These are phyloP conservation scores for Beauveria rudraprayagi DNA, from an alignment of 2,329 filamentous ascomycete species.

Conservation along the genomic window DNA sequence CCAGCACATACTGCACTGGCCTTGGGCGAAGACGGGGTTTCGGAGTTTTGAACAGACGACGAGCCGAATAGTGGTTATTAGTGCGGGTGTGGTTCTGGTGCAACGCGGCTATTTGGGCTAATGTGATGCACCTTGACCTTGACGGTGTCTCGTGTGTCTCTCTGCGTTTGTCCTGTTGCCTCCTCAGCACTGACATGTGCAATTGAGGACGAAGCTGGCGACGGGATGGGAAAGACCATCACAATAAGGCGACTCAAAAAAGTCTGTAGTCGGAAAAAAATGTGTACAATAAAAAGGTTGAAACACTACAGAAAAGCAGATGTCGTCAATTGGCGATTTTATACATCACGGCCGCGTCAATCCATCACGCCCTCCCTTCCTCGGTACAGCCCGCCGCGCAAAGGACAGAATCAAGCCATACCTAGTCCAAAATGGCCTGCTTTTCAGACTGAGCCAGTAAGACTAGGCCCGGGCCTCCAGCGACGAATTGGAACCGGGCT, in stretches of 20 bases:
- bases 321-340: not conserved
- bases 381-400: not conserved
- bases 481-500: slow-evolving; percentile 19
- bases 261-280: no score
- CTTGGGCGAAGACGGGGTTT: not conserved
- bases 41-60: not conserved
- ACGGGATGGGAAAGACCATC: no score
- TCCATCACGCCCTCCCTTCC: not conserved
- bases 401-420: not conserved
- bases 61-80: not conserved
- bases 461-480: not conserved
- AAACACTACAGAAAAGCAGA: not conserved
- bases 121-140: no score
- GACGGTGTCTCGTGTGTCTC: no score
- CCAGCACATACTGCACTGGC: not conserved
- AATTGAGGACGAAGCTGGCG: no score
- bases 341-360: not conserved
- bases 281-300: no score
- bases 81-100: no score
- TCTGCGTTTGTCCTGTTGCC: no score
- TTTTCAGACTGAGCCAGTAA: not conserved
- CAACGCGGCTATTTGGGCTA: no score
- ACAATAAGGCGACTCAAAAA: no score
- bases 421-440: slow-evolving; percentile 2
- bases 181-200: no score